Percentiles rank a stretch among this genome's conserved stretches.
Evolutionary conservation across 2,329 filamentous ascomycete genomes (phyloP).

Genomic region (Penicillium sumatraense): DNA sequence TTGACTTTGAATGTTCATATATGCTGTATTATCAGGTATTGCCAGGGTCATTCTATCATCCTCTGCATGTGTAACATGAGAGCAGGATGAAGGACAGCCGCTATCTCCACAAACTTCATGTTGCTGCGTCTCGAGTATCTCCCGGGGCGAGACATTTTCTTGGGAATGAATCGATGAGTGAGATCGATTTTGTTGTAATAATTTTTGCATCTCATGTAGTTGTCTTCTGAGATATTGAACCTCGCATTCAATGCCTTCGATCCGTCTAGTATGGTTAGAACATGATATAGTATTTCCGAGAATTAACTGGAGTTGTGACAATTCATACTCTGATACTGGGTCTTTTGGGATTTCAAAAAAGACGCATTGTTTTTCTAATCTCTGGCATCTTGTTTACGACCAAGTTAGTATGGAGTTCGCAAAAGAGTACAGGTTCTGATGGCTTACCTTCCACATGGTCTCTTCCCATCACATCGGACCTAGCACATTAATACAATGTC

Average conservation of each 20-base stretch:
- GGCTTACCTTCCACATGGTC: constrained; percentile 40
- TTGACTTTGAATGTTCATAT: constrained; percentile 2
- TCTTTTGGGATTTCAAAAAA: constrained; percentile 43
- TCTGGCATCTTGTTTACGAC: constrained; percentile 35
- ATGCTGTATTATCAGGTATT: neutral
- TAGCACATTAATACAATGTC: constrained; percentile 8
- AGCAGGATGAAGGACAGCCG: constrained; percentile 8
- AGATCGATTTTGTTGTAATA: constrained; percentile 18
- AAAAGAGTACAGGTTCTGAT: neutral
- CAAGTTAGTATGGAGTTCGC: neutral
- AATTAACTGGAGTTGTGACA: too few species aligned
- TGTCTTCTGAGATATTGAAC: constrained; percentile 34
- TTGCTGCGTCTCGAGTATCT: constrained; percentile 1
- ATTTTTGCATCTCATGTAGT: constrained; percentile 30
- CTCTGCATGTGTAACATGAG: constrained; percentile 4
- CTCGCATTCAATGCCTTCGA: constrained; percentile 40
- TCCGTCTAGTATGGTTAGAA: constrained; percentile 24
- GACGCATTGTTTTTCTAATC: constrained; percentile 39
- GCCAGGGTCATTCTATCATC: neutral
- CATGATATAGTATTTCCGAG: neutral
- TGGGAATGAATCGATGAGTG: constrained; percentile 4
- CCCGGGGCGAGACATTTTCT: constrained; percentile 4
- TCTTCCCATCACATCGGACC: constrained; percentile 44
- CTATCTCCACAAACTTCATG: constrained; percentile 1
- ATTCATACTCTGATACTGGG: constrained; percentile 31